Base-by-base conservation (phyloP, 2,329 filamentous ascomycete genomes). In the Alternaria gansuensis region DNA sequence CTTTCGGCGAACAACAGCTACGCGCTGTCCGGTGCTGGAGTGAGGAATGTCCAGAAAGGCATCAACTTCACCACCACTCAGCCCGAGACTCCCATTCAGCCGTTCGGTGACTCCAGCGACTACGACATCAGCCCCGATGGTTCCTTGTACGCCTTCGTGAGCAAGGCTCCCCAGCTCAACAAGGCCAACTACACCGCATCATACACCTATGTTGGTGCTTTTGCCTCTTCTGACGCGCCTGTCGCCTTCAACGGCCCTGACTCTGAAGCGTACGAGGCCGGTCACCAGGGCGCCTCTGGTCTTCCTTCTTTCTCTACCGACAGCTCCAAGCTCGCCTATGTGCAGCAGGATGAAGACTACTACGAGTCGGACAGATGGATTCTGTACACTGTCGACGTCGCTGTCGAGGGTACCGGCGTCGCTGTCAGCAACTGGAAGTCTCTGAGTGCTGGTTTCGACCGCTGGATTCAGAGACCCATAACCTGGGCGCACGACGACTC, bases 301-400 rank as follows among this genome's bases (percentile, higher is more conserved):
- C 78, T 78, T 2, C 92, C 93, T 0, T 83, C 84, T 0, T 96
- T 96, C 77, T 93, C 91, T 3, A 87, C 87, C 2, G 85, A 90
- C 69, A 90, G 91, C 26, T 84, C 81, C 44, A 85, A 85, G 60
- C 81, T 95, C 33, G 91, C 87, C 5, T 97, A 95, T 75, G 93
- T 95, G 90, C 85, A 87, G 65, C 84, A 85, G 62, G 83, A 86
- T 54, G 87, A 89, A 31, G 71, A 75, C 45, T 75, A 74, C 65
- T 96, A 97, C 73, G 93, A 97, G 78, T 87, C 89, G n/a, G 92
- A 97, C 79, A 88, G 89, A 72, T 83, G 87, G 51, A 83, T 87
- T 45, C 62, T 77, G 7, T 77, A 77, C 65, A 68, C 68, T 31
- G 63, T 74, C 28, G 74, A 76, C 51, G 63, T 77, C 44, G 65